These are phyloP conservation scores for Phytophthora boehmeriae DNA, from an alignment of 352 stramenopile species.

Conservation along the genomic window DNA sequence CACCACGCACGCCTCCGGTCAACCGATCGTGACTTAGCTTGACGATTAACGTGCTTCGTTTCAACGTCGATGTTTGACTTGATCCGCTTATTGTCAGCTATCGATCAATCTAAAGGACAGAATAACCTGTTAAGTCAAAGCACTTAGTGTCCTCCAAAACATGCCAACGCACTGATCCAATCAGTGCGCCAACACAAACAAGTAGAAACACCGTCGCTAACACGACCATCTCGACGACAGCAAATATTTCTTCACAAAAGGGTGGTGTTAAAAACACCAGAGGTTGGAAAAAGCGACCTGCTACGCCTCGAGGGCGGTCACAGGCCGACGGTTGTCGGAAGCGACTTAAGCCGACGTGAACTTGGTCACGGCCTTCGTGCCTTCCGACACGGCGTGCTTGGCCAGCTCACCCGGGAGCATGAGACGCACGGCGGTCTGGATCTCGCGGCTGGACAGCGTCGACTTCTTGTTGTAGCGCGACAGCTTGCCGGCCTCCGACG, in stretches of 20 bases:
- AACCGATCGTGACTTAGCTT: too few relatives aligned
- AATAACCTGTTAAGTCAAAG: too few relatives aligned
- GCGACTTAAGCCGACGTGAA: constrained; percentile 87
- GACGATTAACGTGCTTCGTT: too few relatives aligned
- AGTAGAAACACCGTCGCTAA: too few relatives aligned
- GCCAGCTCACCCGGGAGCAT: constrained; percentile 97
- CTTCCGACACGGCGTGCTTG: constrained; percentile 97
- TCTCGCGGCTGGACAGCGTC: constrained; percentile 96
- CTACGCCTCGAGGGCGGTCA: neutral
- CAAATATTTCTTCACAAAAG: constrained; percentile 30
- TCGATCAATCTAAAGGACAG: too few relatives aligned
- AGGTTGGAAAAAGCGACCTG: constrained; percentile 10
- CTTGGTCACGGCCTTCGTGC: constrained; percentile 96
- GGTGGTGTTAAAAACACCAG: constrained; percentile 64
- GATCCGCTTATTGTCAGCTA: too few relatives aligned
- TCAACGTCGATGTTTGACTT: too few relatives aligned
- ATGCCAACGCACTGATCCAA: too few relatives aligned
- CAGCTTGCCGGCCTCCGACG: constrained; percentile 95
- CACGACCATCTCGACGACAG: neutral
- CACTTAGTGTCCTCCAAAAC: too few relatives aligned
- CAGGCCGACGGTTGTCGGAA: constrained; percentile 5
- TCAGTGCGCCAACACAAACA: too few relatives aligned
- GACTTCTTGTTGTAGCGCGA: constrained; percentile 99
- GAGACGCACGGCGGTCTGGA: constrained; percentile 95
- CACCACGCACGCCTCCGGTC: too few relatives aligned